phyloP scores from a whole-genome alignment of 257 asterid genomes.

The Ajuga chamaepitys region DNA sequence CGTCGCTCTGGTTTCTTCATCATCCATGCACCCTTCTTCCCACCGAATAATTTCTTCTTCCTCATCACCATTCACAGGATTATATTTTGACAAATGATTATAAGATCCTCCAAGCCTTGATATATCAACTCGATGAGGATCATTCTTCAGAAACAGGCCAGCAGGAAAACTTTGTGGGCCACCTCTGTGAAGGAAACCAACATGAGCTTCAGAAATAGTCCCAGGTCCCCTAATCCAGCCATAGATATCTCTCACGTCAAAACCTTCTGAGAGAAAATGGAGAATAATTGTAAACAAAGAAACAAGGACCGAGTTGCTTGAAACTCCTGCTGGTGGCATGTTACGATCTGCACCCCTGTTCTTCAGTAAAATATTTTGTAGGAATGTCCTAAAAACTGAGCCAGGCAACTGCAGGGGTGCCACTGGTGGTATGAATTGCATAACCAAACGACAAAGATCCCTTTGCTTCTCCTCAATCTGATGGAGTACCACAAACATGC shows the following conservation, averaged over 20 bases:
- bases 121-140: conserved; percentile 77
- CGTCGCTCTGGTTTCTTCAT: conserved; percentile 64
- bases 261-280: conserved; percentile 89
- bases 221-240: conserved; percentile 70
- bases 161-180: conserved; percentile 80
- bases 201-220: conserved; percentile 45
- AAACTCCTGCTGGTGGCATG: conserved; percentile 91
- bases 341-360: conserved; percentile 93
- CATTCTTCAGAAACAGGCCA: conserved; percentile 72
- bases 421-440: conserved; percentile 86
- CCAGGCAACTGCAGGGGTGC: conserved; percentile 78
- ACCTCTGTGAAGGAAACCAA: conserved; percentile 92
- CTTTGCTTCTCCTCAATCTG: conserved; percentile 97
- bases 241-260: conserved; percentile 46
- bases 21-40: conserved; percentile 95
- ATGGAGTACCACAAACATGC: conserved; percentile 22
- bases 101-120: conserved; percentile 94
- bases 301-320: conserved; percentile 86
- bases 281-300: conserved; percentile 75
- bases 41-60: conserved; percentile 75
- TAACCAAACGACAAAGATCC: conserved; percentile 80
- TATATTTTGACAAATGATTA: conserved; percentile 51
- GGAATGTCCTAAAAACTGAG: conserved; percentile 71
- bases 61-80: conserved; percentile 44
- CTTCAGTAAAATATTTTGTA: conserved; percentile 76